Percentiles rank a stretch among this genome's conserved stretches.
Evolutionary conservation across 371 early-diverging fungal genomes (phyloP).

Genomic region (Zopfochytrium polystomum): DNA sequence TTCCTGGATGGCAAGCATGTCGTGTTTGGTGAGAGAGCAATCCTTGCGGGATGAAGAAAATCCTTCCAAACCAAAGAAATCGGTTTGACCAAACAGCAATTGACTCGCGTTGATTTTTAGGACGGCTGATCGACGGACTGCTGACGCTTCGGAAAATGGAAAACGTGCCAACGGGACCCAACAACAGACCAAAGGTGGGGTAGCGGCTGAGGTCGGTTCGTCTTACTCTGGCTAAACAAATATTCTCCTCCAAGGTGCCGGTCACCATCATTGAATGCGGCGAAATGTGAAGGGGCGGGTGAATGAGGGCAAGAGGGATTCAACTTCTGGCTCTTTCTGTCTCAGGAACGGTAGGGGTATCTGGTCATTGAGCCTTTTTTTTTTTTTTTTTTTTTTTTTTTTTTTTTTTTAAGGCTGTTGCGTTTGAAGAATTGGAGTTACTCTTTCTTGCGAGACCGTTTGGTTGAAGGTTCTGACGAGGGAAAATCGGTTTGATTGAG

Average conservation of each 20-base stretch:
- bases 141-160: slow-evolving; percentile 87
- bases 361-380: no score
- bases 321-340: no score
- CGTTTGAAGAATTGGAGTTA: no score
- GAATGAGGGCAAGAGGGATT: no score
- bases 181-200: slow-evolving; percentile 74
- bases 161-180: slow-evolving; percentile 85
- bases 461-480: no score
- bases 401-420: no score
- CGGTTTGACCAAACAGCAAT: not conserved
- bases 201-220: not conserved
- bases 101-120: no score
- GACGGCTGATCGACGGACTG: slow-evolving; percentile 83
- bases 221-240: not conserved
- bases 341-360: no score
- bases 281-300: slow-evolving; percentile 44
- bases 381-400: no score
- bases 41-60: no score
- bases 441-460: no score
- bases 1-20: slow-evolving; percentile 93
- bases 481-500: no score
- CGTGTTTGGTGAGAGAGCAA: slow-evolving; percentile 69
- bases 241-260: slow-evolving; percentile 9
- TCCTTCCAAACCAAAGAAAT: slow-evolving; percentile 6
- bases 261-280: slow-evolving; percentile 81